A percentile compares a stretch with the other conserved stretches of the same genome.
Evolutionary conservation across 345 rosid species (phyloP).

Genomic region (Noccaea caerulescens): DNA sequence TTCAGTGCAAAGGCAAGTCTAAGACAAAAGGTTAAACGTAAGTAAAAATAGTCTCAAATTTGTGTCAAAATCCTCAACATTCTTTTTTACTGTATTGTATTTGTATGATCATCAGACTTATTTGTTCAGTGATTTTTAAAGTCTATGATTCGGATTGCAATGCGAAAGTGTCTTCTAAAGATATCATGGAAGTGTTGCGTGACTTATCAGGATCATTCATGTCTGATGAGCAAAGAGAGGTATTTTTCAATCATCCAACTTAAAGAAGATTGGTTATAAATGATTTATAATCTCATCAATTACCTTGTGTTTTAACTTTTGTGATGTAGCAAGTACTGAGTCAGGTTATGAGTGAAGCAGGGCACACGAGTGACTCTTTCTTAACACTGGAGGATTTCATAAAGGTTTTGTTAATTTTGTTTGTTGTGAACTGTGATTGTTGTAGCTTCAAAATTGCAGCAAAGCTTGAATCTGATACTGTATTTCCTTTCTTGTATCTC

Average conservation of each 20-base stretch:
- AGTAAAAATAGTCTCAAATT: not conserved
- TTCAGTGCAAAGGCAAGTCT: conserved; percentile 72
- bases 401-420: conserved; percentile 50
- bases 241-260: not conserved
- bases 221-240: conserved; percentile 73
- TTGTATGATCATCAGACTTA: not conserved
- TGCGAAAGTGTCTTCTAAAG: conserved; percentile 73
- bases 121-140: conserved; percentile 69
- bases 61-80: not conserved
- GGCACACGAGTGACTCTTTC: conserved; percentile 58
- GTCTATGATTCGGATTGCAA: conserved; percentile 85
- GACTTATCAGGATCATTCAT: conserved; percentile 84
- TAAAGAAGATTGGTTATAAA: not conserved
- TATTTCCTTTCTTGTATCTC: not conserved
- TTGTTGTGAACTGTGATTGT: not conserved
- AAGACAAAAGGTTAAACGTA: conserved; percentile 73
- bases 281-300: no score
- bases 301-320: conserved; percentile 17
- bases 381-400: conserved; percentile 63
- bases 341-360: conserved; percentile 71
- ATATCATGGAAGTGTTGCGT: conserved; percentile 73
- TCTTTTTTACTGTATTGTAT: not conserved
- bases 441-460: not conserved
- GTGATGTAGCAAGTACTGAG: conserved; percentile 69
- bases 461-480: not conserved